A percentile compares a stretch with the other conserved stretches of the same genome.
Evolutionary conservation across 805 yeast species (phyloP).

Genomic region (Cyberlindnera meyerae): DNA sequence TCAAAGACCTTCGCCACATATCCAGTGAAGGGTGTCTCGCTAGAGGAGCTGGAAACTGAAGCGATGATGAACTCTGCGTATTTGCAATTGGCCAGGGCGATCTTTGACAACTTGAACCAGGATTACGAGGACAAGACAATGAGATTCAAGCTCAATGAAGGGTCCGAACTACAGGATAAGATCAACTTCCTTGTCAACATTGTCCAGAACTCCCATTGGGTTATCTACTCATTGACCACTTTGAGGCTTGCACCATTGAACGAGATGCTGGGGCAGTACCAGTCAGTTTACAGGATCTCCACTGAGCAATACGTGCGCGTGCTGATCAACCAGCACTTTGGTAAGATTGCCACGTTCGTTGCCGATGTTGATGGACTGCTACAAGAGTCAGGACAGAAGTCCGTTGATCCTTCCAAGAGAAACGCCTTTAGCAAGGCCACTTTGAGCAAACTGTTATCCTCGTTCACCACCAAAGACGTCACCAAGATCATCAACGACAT

Average conservation of each 20-base stretch:
- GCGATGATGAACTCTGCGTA: constrained; percentile 27
- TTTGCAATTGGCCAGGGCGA: constrained; percentile 26
- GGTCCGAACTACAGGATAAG: constrained; percentile 28
- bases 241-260: constrained; percentile 14
- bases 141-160: constrained; percentile 16
- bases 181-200: constrained; percentile 41
- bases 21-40: constrained; percentile 6
- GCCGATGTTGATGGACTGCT: constrained; percentile 53
- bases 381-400: constrained; percentile 26
- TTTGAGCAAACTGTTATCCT: constrained; percentile 50
- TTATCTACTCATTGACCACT: constrained; percentile 38
- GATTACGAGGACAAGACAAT: constrained; percentile 19
- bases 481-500: constrained; percentile 49
- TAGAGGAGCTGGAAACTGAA: constrained; percentile 19
- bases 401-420: constrained; percentile 47
- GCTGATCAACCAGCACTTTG: constrained; percentile 52
- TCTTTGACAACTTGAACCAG: constrained; percentile 27
- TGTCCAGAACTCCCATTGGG: constrained; percentile 50
- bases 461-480: constrained; percentile 57
- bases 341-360: constrained; percentile 63
- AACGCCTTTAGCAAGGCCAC: constrained; percentile 60
- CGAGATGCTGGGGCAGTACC: constrained; percentile 17
- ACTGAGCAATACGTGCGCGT: constrained; percentile 40
- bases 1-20: constrained; percentile 10
- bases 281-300: constrained; percentile 27